phyloP scores from a whole-genome alignment of 164 flowering plant species.

The Magnolia changhungtana region DNA sequence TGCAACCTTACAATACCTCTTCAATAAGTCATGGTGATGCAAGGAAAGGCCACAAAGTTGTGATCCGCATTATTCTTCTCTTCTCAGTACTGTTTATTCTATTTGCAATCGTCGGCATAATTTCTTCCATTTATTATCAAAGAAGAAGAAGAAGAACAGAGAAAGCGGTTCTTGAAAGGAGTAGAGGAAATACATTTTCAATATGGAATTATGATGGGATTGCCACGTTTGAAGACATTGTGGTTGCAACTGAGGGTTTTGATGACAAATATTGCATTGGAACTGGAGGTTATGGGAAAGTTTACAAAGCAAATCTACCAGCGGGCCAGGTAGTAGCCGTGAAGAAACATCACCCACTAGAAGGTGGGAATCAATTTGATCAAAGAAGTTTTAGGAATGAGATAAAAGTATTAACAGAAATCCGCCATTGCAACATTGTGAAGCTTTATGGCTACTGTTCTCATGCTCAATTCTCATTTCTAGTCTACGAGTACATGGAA shows the following conservation, averaged over 20 bases:
- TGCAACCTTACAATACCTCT: conserved; percentile 6
- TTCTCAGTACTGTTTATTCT: neutral
- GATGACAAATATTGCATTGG: conserved; percentile 47
- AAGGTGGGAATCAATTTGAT: conserved; percentile 12
- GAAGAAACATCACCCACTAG: conserved; percentile 38
- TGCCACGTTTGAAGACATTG: conserved; percentile 22
- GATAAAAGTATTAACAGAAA: conserved; percentile 43
- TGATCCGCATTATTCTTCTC: neutral
- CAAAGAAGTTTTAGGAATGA: conserved; percentile 51
- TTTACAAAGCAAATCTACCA: conserved; percentile 43
- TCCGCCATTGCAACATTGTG: conserved; percentile 62
- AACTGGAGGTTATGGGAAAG: conserved; percentile 60
- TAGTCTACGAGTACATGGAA: conserved; percentile 60
- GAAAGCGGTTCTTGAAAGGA: neutral
- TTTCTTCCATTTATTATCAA: neutral
- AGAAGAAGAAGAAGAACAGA: neutral
- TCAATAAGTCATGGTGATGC: neutral
- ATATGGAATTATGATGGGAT: conserved; percentile 19
- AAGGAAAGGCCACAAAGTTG: neutral
- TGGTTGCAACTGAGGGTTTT: conserved; percentile 51
- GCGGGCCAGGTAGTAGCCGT: conserved; percentile 54
- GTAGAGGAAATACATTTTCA: conserved; percentile 1
- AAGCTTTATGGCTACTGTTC: conserved; percentile 61
- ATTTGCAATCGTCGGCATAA: neutral
- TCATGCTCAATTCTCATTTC: conserved; percentile 28